Percentiles rank a stretch among this genome's conserved stretches.
Evolutionary conservation across 768 basidiomycete species (phyloP).

Genomic region (Calocybe gangraenosa): DNA sequence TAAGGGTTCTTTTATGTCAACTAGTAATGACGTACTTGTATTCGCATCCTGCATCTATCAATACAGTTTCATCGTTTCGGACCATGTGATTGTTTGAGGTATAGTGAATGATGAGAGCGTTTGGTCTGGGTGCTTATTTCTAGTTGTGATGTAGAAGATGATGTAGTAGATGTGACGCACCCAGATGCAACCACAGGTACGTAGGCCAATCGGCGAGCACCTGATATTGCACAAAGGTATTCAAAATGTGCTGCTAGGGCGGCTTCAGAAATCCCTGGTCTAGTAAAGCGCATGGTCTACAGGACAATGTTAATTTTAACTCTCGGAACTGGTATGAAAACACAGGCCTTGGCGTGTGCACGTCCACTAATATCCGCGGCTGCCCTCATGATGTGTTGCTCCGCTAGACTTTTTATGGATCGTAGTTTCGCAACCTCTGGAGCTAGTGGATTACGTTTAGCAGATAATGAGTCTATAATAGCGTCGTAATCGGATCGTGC

Average conservation of each 20-base stretch:
- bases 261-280: conserved; percentile 37
- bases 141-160: background rate
- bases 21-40: conserved; percentile 57
- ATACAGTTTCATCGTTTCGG: conserved; percentile 65
- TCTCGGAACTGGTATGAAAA: background rate
- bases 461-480: conserved; percentile 51
- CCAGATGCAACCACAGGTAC: conserved; percentile 97
- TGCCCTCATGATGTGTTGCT: conserved; percentile 73
- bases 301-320: background rate
- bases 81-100: conserved; percentile 85
- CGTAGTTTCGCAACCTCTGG: conserved; percentile 70
- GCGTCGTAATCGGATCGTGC: conserved; percentile 47
- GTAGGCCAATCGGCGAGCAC: conserved; percentile 88
- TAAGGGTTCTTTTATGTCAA: conserved; percentile 3
- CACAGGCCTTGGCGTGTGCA: conserved; percentile 76
- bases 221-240: conserved; percentile 75
- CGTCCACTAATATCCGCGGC: conserved; percentile 87
- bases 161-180: conserved; percentile 33
- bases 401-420: conserved; percentile 73
- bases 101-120: conserved; percentile 92
- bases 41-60: conserved; percentile 93
- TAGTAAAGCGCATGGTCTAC: conserved; percentile 81
- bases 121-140: conserved; percentile 46
- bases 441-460: conserved; percentile 48
- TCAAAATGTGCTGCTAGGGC: conserved; percentile 76